Percentiles rank a stretch among this genome's conserved stretches.
Evolutionary conservation across 1,284 basidiomycete species (phyloP).

Genomic region (Ceratobasidium sp.): DNA sequence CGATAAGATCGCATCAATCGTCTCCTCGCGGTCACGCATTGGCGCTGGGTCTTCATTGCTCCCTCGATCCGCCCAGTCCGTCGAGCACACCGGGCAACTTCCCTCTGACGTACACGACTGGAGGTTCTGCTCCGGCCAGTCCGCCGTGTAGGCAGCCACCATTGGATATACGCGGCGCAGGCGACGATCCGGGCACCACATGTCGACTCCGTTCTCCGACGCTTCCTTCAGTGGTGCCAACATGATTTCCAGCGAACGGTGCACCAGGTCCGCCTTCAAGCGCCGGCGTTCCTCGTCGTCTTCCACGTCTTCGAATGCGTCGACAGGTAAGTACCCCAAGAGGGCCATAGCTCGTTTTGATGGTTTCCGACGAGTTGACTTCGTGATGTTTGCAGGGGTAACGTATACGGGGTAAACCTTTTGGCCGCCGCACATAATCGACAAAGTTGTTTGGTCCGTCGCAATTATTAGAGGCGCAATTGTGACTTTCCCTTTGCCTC

Average conservation of each 20-base stretch:
- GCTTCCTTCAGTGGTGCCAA: slow-evolving; percentile 46
- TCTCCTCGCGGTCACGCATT: slow-evolving; percentile 15
- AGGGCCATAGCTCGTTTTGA: slow-evolving; percentile 32
- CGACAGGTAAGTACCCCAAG: slow-evolving; percentile 44
- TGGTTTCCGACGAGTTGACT: slow-evolving; percentile 24
- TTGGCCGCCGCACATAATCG: slow-evolving; percentile 24
- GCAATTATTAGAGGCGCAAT: neutral
- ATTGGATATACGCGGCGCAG: slow-evolving; percentile 27
- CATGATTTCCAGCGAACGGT: slow-evolving; percentile 33
- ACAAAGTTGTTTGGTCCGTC: neutral
- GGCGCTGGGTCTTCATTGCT: neutral
- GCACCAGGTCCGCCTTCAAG: slow-evolving; percentile 46
- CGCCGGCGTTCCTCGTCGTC: neutral
- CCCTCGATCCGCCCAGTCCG: neutral
- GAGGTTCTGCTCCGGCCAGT: slow-evolving; percentile 50
- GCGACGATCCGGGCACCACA: slow-evolving; percentile 48
- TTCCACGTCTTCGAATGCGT: slow-evolving; percentile 15
- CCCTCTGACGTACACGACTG: slow-evolving; percentile 42
- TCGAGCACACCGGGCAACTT: slow-evolving; percentile 30
- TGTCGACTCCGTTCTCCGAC: slow-evolving; percentile 41
- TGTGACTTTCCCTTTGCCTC: slow-evolving; percentile 1
- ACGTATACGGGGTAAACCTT: slow-evolving; percentile 29
- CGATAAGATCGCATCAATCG: neutral
- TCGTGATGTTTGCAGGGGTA: slow-evolving; percentile 25
- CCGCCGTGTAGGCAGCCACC: slow-evolving; percentile 49